phyloP scores from a whole-genome alignment of 75 land plant genomes.

The Chamaecyparis obtusa region DNA sequence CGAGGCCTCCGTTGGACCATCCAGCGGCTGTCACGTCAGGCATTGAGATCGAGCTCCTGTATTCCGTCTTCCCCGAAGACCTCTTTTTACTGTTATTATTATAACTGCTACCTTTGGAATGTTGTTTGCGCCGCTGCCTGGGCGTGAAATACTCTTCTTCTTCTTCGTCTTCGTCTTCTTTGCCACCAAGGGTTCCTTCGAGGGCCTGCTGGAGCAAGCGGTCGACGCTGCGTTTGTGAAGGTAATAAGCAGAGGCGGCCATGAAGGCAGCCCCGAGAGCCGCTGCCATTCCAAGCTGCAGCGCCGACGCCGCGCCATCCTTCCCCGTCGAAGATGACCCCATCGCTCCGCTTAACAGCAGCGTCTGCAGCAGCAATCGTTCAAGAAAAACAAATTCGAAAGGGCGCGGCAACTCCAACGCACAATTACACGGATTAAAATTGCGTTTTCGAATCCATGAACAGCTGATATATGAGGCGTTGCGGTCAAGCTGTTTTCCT shows the following conservation, averaged over 20 bases:
- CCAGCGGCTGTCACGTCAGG: conserved; percentile 53
- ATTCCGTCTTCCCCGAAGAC: conserved; percentile 20
- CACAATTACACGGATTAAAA: background rate
- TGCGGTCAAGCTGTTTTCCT: too few species aligned
- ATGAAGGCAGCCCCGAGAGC: conserved; percentile 83
- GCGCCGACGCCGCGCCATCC: conserved; percentile 10
- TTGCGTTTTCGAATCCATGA: too few species aligned
- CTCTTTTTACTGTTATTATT: background rate
- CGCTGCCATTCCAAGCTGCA: conserved; percentile 81
- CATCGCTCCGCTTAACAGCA: background rate
- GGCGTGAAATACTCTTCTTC: background rate
- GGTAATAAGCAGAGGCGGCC: conserved; percentile 80
- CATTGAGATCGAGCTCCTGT: conserved; percentile 43
- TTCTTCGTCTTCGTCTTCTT: background rate
- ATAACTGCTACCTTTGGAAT: background rate
- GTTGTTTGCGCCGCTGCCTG: background rate
- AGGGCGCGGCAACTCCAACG: background rate
- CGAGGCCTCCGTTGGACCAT: conserved; percentile 18
- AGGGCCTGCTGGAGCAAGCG: conserved; percentile 62
- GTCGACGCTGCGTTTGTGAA: conserved; percentile 76
- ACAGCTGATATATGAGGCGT: too few species aligned
- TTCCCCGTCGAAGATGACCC: background rate
- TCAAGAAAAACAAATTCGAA: background rate
- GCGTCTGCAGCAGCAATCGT: background rate
- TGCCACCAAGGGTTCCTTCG: conserved; percentile 3